Evolutionary conservation across 208 protist genomes (phyloP), one percentile per base, ranked within the genome.

Genomic region (Leishmania turanica): DNA sequence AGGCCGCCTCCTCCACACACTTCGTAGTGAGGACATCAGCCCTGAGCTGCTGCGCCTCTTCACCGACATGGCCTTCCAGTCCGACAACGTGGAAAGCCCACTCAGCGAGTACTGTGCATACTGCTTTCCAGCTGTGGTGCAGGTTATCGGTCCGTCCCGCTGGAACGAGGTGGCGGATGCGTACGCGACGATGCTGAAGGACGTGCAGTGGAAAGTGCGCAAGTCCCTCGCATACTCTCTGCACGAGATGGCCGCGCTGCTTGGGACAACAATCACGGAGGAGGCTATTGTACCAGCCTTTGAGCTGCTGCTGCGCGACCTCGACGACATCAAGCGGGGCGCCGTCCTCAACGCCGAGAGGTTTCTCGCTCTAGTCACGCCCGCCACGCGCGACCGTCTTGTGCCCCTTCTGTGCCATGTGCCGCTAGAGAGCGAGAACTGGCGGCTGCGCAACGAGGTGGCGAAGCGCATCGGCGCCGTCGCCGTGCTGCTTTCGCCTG

Each of bases 311-410:
- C 88, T 99, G 77, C 90, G 96, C 49, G 98, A 99, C 89, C 84
- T 99, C n/a, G 98, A 99, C 79, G 98, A 99, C 80, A 98, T 99
- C 76, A 98, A 98, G 83, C 86, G 99, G 19, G 97, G 97, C 31
- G 95, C 97, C 54, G 91, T 99, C 47, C 83, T 92, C 65, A 89
- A 98, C 83, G 88, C 92, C 40, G 88, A 95, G 56, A 81, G 88
- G 56, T 98, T 99, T 71, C 84, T 99, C 21, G 77, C 87, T 24
- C 76, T 93, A 51, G 86, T 99, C 24, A 84, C 87, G 0, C 79
- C 88, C 47, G 79, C 74, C 42, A 91, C 83, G 9, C 87, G 91
- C 19, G 89, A 97, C 56, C 74, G 86, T 9, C 95, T 98, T 62
- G 89, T 99, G 4, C 87, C 88, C 27, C 64, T 93, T 31, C 88